Conservation (phyloP, 129 eudicot genomes). For the Gnaphalium uliginosum region DNA sequence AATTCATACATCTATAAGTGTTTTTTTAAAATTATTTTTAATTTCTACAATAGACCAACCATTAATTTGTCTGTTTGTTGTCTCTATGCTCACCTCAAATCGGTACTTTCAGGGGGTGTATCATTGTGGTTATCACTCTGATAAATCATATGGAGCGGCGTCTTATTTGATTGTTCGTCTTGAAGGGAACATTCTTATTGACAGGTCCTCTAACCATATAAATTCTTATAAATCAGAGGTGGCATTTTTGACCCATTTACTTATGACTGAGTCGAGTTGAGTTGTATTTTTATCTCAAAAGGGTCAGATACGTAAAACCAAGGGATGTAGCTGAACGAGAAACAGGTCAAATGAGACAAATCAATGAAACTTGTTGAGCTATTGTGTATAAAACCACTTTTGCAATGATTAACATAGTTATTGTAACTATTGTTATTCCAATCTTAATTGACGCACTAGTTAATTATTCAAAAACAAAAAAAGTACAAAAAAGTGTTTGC, state of each 20-base stretch:
- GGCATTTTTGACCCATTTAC: background rate
- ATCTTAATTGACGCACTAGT: too few relatives aligned
- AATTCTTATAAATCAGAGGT: background rate
- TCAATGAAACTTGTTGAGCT: too few relatives aligned
- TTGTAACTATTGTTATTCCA: too few relatives aligned
- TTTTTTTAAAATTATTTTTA: too few relatives aligned
- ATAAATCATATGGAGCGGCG: constrained; percentile 72
- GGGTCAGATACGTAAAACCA: too few relatives aligned
- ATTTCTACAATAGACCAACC: too few relatives aligned
- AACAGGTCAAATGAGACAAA: too few relatives aligned
- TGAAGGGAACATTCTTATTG: constrained; percentile 71
- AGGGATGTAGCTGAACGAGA: too few relatives aligned
- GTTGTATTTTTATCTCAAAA: too few relatives aligned
- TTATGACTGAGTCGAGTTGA: too few relatives aligned
- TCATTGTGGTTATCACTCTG: constrained; percentile 84
- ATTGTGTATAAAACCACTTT: too few relatives aligned
- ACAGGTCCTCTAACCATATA: constrained; percentile 47
- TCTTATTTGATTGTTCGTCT: constrained; percentile 71
- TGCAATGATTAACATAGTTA: too few relatives aligned
- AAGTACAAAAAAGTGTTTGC: background rate
- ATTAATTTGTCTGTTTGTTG: background rate
- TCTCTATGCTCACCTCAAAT: constrained; percentile 8
- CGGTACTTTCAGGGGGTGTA: constrained; percentile 55
- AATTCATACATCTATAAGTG: background rate
- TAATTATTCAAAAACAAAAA: background rate